Base-by-base conservation (phyloP, 2,329 filamentous ascomycete genomes). In the Herpotrichia juniperi region DNA sequence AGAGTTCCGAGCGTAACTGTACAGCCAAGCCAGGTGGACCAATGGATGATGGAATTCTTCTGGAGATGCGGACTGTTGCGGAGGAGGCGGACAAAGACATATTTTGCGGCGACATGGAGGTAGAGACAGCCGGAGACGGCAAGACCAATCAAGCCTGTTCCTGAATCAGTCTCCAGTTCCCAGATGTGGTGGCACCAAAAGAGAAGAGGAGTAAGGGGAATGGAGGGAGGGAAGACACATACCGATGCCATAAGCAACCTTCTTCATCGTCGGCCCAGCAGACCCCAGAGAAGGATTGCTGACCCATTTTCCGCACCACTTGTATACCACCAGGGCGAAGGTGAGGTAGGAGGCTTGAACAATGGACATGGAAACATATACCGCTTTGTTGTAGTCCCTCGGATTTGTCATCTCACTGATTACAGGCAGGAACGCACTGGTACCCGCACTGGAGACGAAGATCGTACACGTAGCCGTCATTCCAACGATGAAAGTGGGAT, bases 381-480 rank as follows among this genome's bases (percentile, higher is more conserved):
- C 74, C 1, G 85, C 79, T 65, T 86, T 86, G 57, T 78, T 79
- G 69, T 84, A 87, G 61, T 86, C 82, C 16, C 75, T 74, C 0
- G 85, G 85, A 31, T 78, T 76, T 35, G 74, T 76, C 84, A 88
- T 88, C 72, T 88, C 86, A 0, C 81, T 83, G 25, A 87, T 87
- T 45, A 88, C 82, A 3, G 84, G 83, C 3, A 87, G 72, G 62
- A 87, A 87, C 1, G 83, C 82, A 0, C 79, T 81, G 1, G 83
- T 86, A 21, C 80, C 83, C 1, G 83, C 81, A 6, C 78, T 80
- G 4, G 82, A 83, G 44, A 83, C 79, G 66, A 87, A 84, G 56
- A 87, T 85, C 5, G 82, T 85, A 2, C 78, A 77, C 0, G 24
- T 58, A 6, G 83, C 81, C 0, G 80, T 80, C 60, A 87, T 85